Conservation (phyloP, 208 protist genomes). For the Naegleria lovaniensis region DNA sequence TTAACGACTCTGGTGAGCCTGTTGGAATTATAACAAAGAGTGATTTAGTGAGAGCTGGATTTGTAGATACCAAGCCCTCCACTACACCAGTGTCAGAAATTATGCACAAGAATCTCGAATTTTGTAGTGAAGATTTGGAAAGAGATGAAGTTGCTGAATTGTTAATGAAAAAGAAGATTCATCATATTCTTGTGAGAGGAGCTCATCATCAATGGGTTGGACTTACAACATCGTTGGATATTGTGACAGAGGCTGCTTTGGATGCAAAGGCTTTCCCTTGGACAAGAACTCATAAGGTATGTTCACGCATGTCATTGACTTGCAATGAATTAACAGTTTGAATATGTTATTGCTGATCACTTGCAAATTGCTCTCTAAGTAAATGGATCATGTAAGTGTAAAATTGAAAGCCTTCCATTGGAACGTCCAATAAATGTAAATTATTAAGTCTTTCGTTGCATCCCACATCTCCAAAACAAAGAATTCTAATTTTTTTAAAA, state of each 20-base stretch:
- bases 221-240: not conserved
- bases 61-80: not conserved
- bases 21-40: not conserved
- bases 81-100: not conserved
- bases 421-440: too few relatives aligned
- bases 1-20: not conserved
- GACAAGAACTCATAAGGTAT: not conserved
- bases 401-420: too few relatives aligned
- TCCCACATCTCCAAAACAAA: too few relatives aligned
- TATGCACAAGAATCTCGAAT: not conserved
- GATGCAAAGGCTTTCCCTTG: slow-evolving; percentile 6
- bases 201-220: not conserved
- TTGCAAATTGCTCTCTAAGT: too few relatives aligned
- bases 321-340: too few relatives aligned
- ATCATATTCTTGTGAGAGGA: not conserved
- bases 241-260: slow-evolving; percentile 6
- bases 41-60: not conserved
- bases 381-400: too few relatives aligned
- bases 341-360: too few relatives aligned
- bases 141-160: not conserved
- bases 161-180: slow-evolving; percentile 13
- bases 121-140: not conserved
- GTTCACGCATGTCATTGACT: too few relatives aligned
- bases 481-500: not conserved
- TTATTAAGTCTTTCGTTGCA: too few relatives aligned